These are phyloP conservation scores for Stromatinia cepivora DNA, from an alignment of 2,329 filamentous ascomycete species.

Conservation along the genomic window DNA sequence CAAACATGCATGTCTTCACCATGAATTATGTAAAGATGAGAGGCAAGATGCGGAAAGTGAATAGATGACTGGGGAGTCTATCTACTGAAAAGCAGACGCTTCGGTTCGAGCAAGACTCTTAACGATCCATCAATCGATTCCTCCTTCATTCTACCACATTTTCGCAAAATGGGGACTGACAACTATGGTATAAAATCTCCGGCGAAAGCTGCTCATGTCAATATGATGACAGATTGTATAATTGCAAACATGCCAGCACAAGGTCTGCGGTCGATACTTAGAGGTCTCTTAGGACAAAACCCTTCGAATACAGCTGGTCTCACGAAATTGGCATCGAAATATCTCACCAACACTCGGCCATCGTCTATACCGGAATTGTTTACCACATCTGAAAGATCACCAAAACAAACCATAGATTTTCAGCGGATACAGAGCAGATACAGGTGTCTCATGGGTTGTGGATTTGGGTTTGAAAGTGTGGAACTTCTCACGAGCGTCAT, in stretches of 20 bases:
- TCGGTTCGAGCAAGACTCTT: background rate
- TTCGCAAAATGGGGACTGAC: constrained; percentile 7
- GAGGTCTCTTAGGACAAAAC: constrained; percentile 39
- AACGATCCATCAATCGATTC: constrained; percentile 2
- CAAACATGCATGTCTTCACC: background rate
- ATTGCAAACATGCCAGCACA: constrained; percentile 47
- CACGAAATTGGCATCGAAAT: constrained; percentile 39
- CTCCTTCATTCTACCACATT: background rate
- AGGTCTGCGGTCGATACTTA: constrained; percentile 45
- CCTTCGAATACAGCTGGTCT: constrained; percentile 41
- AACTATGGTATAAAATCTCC: constrained; percentile 1
- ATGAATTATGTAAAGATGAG: constrained; percentile 9
- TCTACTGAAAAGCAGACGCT: background rate
- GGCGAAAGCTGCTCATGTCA: constrained; percentile 45
- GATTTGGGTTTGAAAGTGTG: constrained; percentile 40
- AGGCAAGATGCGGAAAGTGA: background rate
- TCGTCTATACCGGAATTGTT: constrained; percentile 31
- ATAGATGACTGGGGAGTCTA: background rate
- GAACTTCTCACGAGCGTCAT: constrained; percentile 27
- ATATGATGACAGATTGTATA: constrained; percentile 50
- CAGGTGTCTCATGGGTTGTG: constrained; percentile 42
- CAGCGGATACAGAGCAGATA: constrained; percentile 33
- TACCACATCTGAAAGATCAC: background rate
- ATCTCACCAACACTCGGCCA: constrained; percentile 34
- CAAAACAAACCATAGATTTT: constrained; percentile 25